Conservation (phyloP, 768 basidiomycete genomes). For the Psilocybe azurescens region DNA sequence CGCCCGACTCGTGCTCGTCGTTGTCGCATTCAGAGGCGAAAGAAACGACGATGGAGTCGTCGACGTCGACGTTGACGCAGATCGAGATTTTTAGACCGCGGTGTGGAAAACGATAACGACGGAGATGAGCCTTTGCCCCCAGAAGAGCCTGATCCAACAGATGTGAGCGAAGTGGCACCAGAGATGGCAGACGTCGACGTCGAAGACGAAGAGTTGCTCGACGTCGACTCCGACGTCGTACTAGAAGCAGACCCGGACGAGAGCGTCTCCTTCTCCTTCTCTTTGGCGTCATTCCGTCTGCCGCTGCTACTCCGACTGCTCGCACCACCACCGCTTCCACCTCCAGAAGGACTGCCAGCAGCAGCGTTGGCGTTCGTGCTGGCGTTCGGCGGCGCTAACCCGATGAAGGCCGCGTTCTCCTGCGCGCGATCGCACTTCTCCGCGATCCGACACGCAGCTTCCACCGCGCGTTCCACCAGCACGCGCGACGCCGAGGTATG, state of each 20-base stretch:
- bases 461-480: conserved; percentile 31
- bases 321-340: background rate
- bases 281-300: background rate
- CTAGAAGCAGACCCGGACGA: background rate
- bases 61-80: background rate
- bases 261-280: background rate
- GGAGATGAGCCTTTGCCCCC: background rate
- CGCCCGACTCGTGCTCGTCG: background rate
- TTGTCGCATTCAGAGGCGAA: background rate
- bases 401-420: conserved; percentile 30
- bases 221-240: too few relatives aligned
- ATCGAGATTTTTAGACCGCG: background rate
- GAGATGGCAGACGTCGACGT: background rate
- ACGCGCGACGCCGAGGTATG: conserved; percentile 42
- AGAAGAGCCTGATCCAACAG: background rate
- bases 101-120: too few relatives aligned
- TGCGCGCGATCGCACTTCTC: conserved; percentile 31
- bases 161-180: background rate
- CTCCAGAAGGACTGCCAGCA: background rate
- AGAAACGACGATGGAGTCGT: background rate
- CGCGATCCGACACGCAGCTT: conserved; percentile 34
- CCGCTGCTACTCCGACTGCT: conserved; percentile 9
- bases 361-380: background rate
- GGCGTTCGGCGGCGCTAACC: conserved; percentile 5
- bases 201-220: background rate